These are phyloP conservation scores for Diphasiastrum complanatum DNA, from an alignment of 83 land plant genomes.

Conservation along the genomic window DNA sequence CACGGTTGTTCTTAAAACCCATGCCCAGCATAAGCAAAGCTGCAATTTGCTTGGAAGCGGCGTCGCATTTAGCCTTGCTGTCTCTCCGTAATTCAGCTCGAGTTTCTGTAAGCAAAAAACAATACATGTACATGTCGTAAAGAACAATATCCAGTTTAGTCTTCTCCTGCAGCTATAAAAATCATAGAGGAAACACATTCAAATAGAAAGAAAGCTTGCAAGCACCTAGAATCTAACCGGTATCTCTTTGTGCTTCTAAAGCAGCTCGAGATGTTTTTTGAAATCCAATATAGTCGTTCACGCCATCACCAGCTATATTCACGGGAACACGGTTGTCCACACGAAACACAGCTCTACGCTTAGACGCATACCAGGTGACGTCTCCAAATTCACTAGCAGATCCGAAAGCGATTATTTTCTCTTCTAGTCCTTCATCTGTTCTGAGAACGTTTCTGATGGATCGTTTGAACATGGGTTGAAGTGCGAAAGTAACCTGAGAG, in stretches of 20 bases:
- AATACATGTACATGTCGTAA: neutral
- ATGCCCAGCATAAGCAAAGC: conserved; percentile 17
- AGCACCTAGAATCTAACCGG: too few relatives aligned
- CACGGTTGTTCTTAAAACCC: conserved; percentile 52
- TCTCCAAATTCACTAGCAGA: neutral
- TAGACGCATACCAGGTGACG: conserved; percentile 43
- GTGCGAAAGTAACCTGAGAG: conserved; percentile 1
- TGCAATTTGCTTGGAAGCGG: conserved; percentile 16
- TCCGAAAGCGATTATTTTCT: conserved; percentile 1
- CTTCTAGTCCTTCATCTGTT: neutral
- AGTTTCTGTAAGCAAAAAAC: neutral
- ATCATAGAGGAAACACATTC: too few relatives aligned
- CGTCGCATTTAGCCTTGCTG: conserved; percentile 40
- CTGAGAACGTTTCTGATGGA: neutral
- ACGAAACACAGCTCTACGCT: conserved; percentile 38
- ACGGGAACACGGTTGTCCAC: conserved; percentile 39
- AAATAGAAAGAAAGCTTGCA: too few relatives aligned
- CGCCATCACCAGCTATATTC: conserved; percentile 1
- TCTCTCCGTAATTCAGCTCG: too few relatives aligned
- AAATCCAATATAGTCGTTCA: conserved; percentile 18
- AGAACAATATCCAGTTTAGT: too few relatives aligned
- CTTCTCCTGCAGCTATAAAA: too few relatives aligned
- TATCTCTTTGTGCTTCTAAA: too few relatives aligned
- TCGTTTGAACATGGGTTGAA: conserved; percentile 13
- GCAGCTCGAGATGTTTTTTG: too few relatives aligned